Base-by-base conservation (phyloP, 768 basidiomycete species). In the Roridomyces roridus region DNA sequence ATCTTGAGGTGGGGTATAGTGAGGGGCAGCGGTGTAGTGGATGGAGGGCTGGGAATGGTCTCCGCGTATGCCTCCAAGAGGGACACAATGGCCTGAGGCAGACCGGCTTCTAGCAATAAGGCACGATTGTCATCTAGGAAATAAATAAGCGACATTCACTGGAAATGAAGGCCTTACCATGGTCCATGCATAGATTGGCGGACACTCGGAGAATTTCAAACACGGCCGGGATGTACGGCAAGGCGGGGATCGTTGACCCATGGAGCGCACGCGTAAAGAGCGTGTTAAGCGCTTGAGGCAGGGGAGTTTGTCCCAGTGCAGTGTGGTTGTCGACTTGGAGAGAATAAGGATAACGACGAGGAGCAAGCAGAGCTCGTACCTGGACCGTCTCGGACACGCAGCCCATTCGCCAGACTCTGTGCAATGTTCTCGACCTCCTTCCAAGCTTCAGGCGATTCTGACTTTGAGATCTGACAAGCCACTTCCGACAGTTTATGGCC, bases 161-260 rank as follows among this genome's bases (percentile, higher is more conserved):
- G 18, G 21, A 69, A 8, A 10, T 34, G 31, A 34, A 34, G 15
- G 31, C 31, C 84, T 57, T 62, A 86, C 91, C 86, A 64, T 94
- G 91, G 68, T 94, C 91, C 74, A 92, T 86, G 70, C 90, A 92
- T 17, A 94, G 72, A 71, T 94, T 94, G 12, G 92, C 92, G 23
- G 85, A 85, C 14, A 92, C 85, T 54, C 92, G 82, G 50, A 94
- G 80, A 26, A 92, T 72, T 68, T 94, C 89, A 56, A 82, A 83
- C 21, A 86, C 76, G 10, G 82, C 80, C 9, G 80, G 66, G 46
- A 83, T 77, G 55, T 78, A 80, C n/a, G 71, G 58, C 25, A 77
- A 72, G 50, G 68, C 72, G 6, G 85, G 83, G 42, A 79, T 74
- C 18, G 78, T 60, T 6, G 80, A 67, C 39, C 79, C 83, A 52